phyloP scores from a whole-genome alignment of 73 alveolate genomes.

The Breviolum minutum region DNA sequence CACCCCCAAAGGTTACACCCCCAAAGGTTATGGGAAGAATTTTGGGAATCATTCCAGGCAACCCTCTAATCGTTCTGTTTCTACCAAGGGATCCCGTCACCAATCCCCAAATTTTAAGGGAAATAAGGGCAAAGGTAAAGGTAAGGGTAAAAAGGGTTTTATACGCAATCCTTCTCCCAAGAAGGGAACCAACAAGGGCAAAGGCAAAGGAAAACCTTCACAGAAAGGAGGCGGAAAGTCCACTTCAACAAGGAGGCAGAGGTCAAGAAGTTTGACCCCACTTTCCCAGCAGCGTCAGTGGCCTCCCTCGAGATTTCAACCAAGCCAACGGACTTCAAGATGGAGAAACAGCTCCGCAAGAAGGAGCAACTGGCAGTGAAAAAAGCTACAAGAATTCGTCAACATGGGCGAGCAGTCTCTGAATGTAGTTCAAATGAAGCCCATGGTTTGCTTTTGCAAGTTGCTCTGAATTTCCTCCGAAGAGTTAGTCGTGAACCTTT shows the following conservation, averaged over 20 bases:
- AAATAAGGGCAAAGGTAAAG: not conserved
- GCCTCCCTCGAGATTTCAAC: not conserved
- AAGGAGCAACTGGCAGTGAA: not conserved
- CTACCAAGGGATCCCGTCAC: not conserved
- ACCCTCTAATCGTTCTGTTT: not conserved
- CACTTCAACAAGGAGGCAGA: not conserved
- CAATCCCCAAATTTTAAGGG: not conserved
- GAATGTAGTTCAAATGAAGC: not conserved
- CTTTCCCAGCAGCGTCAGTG: not conserved
- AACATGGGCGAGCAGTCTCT: not conserved
- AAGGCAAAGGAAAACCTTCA: not conserved
- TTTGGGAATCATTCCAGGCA: not conserved
- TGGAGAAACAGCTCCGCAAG: conserved; percentile 5
- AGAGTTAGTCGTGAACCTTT: not conserved
- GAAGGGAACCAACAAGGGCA: not conserved
- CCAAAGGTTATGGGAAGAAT: not conserved
- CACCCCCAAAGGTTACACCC: not conserved
- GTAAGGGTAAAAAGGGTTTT: conserved; percentile 30
- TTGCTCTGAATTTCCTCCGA: not conserved
- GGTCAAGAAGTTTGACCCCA: conserved; percentile 8
- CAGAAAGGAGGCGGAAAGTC: conserved; percentile 5
- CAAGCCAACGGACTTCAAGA: not conserved
- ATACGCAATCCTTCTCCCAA: not conserved
- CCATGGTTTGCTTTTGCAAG: not conserved
- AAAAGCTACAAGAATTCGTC: not conserved